A percentile compares a stretch with the other conserved stretches of the same genome.
Conservation (phyloP, 2,329 filamentous ascomycete genomes). For the Phyllosticta citribraziliensis region DNA sequence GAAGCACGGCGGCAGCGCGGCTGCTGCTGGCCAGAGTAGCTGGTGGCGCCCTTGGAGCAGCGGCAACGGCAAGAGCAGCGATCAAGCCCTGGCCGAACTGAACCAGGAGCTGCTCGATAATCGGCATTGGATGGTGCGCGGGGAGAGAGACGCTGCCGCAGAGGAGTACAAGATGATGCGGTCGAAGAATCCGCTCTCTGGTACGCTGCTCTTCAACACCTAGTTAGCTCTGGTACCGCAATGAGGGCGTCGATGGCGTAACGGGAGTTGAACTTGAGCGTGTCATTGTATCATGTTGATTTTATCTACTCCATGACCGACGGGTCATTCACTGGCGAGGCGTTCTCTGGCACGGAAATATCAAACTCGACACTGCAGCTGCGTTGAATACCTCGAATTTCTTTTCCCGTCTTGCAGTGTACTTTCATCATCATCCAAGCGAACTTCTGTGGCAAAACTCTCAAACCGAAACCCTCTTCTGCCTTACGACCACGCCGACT, state of each 20-base stretch:
- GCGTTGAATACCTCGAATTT: not conserved
- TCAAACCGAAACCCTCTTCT: not conserved
- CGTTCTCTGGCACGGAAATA: not conserved
- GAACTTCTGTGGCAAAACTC: not conserved
- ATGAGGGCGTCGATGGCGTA: not conserved
- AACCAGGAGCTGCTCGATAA: not conserved
- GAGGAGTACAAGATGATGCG: not conserved
- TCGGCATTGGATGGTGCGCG: not conserved
- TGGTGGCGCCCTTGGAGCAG: not conserved
- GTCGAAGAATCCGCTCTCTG: not conserved
- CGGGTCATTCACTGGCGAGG: not conserved
- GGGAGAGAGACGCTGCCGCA: not conserved
- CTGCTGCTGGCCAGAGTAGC: not conserved
- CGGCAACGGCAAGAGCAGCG: not conserved
- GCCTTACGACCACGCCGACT: no score
- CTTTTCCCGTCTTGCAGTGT: not conserved
- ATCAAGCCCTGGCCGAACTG: not conserved
- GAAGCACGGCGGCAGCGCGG: conserved; percentile 4
- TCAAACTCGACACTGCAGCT: not conserved
- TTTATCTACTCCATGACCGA: not conserved
- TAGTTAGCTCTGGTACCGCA: not conserved
- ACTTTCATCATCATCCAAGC: not conserved
- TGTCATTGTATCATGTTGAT: not conserved
- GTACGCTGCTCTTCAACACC: not conserved
- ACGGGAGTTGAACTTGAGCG: not conserved